These are phyloP conservation scores for Aspergillus sp. DNA, from an alignment of 2,329 filamentous ascomycete genomes.

Conservation along the genomic window DNA sequence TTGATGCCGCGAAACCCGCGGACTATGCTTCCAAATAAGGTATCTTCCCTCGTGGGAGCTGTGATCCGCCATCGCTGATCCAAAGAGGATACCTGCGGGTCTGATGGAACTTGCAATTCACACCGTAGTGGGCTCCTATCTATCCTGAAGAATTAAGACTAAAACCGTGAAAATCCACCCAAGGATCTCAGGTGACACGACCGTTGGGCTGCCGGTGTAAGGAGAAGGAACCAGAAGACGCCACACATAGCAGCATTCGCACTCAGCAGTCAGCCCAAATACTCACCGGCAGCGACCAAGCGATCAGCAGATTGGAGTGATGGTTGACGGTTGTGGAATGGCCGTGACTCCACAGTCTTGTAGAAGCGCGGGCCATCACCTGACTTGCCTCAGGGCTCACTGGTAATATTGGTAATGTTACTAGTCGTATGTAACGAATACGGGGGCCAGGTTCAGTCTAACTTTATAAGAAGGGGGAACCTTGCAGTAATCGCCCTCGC, in stretches of 20 bases:
- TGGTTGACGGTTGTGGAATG: neutral
- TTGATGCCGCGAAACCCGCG: constrained; percentile 2
- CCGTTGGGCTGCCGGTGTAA: neutral
- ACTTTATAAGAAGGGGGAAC: too few relatives aligned
- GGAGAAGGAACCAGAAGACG: neutral
- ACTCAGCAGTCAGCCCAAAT: neutral
- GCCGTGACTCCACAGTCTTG: too few relatives aligned
- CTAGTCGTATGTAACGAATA: neutral
- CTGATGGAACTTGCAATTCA: neutral
- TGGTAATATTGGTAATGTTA: neutral
- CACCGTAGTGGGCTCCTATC: too few relatives aligned
- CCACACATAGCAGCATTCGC: neutral
- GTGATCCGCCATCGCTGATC: neutral
- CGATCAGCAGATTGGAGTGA: neutral
- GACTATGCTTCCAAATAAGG: constrained; percentile 4
- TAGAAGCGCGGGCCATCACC: neutral
- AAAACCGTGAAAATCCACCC: neutral
- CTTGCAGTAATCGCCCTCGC: constrained; percentile 13
- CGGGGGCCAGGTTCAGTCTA: neutral
- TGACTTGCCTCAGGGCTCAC: neutral
- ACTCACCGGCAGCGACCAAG: neutral
- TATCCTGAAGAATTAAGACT: neutral
- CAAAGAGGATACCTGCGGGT: neutral
- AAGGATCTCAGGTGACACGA: neutral
- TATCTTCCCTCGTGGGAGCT: neutral